Percentiles rank a stretch among this genome's conserved stretches.
Evolutionary conservation across 306 rosid species (phyloP).

Genomic region (Hippophae tibetana): DNA sequence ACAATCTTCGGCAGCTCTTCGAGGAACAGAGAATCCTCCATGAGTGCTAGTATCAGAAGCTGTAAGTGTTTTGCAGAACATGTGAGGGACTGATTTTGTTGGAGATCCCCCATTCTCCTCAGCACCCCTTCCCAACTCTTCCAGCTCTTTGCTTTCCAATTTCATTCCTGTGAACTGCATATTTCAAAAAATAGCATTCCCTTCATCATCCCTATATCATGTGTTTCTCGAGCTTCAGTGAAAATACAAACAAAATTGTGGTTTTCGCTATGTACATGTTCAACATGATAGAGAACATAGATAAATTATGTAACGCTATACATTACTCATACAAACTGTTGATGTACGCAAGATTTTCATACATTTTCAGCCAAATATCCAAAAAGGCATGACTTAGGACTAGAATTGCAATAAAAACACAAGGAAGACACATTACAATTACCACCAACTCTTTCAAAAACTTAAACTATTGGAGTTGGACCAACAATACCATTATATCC

Average conservation of each 20-base stretch:
- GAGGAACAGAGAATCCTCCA: conserved; percentile 97
- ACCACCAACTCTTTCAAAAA: too few species aligned
- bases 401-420: too few species aligned
- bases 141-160: conserved; percentile 51
- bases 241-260: background rate
- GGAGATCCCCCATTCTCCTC: conserved; percentile 64
- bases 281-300: too few species aligned
- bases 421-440: too few species aligned
- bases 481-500: too few species aligned
- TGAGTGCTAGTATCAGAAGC: conserved; percentile 97
- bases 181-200: conserved; percentile 10
- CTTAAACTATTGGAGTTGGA: too few species aligned
- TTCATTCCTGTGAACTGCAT: conserved; percentile 48
- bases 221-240: background rate
- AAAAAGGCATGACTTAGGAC: too few species aligned
- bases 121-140: conserved; percentile 45
- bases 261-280: too few species aligned
- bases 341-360: too few species aligned
- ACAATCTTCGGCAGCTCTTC: conserved; percentile 97
- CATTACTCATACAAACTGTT: too few species aligned
- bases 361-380: too few species aligned
- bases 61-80: conserved; percentile 97
- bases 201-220: conserved; percentile 11
- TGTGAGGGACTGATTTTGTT: conserved; percentile 82
- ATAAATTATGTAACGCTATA: too few species aligned